Percentiles rank a stretch among this genome's conserved stretches.
Evolutionary conservation across 805 yeast species (phyloP).

Genomic region (Candida sanyiensis): DNA sequence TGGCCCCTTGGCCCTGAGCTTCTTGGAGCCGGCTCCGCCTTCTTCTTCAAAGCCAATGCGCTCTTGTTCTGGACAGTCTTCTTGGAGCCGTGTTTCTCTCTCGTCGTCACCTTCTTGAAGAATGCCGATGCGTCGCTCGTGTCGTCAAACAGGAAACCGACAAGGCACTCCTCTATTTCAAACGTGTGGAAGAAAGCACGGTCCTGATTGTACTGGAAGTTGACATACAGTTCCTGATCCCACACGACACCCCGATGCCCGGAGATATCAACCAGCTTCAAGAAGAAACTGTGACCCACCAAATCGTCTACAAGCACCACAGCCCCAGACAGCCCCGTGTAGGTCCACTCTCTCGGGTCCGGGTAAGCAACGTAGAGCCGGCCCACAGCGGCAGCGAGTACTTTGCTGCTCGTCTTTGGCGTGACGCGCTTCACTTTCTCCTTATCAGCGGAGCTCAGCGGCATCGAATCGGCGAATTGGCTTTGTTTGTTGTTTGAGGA

Average conservation of each 20-base stretch:
- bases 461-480: constrained; percentile 12
- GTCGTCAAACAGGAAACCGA: constrained; percentile 86
- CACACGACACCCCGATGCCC: constrained; percentile 86
- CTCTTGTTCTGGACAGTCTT: constrained; percentile 81
- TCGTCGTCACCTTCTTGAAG: constrained; percentile 63
- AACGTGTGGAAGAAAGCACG: constrained; percentile 92
- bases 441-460: constrained; percentile 56
- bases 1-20: constrained; percentile 28
- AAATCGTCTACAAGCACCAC: constrained; percentile 81
- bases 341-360: constrained; percentile 71
- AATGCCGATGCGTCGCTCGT: constrained; percentile 83
- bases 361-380: constrained; percentile 88
- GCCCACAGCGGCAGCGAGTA: constrained; percentile 87
- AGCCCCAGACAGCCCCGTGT: constrained; percentile 88
- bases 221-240: constrained; percentile 93
- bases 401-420: constrained; percentile 83
- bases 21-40: constrained; percentile 27
- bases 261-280: constrained; percentile 79
- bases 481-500: background rate
- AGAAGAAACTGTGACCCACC: constrained; percentile 89
- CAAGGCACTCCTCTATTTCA: constrained; percentile 85
- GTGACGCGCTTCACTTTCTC: constrained; percentile 84
- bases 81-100: constrained; percentile 82
- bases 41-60: constrained; percentile 73
- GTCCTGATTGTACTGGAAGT: constrained; percentile 88